Conservation (phyloP, 2,329 filamentous ascomycete species). For the Stenocarpella maydis region DNA sequence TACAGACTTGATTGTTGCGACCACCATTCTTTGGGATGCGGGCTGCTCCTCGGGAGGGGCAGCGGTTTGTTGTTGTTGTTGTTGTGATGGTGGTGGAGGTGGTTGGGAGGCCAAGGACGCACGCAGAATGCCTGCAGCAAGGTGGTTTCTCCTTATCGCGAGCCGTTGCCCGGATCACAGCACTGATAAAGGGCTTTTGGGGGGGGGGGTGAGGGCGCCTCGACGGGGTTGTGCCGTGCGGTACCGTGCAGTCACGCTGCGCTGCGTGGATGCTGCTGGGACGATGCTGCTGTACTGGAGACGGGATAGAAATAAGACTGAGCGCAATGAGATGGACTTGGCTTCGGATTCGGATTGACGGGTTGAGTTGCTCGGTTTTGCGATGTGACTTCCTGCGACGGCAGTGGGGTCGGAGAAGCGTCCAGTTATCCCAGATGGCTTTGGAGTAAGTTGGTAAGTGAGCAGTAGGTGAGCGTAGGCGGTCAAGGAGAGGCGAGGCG, state of each 20-base stretch:
- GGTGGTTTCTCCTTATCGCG: constrained; percentile 34
- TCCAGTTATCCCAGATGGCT: constrained; percentile 20
- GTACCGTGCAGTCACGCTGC: constrained; percentile 4
- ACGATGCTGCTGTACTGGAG: neutral
- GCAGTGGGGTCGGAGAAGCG: constrained; percentile 16
- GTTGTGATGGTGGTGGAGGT: neutral
- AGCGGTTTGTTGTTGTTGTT: constrained; percentile 34
- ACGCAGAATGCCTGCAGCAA: constrained; percentile 32
- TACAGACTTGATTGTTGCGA: constrained; percentile 71
- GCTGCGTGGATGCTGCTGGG: neutral
- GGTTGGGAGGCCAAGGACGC: constrained; percentile 31
- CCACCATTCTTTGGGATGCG: constrained; percentile 61
- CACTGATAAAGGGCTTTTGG: constrained; percentile 28
- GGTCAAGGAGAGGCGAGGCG: constrained; percentile 23
- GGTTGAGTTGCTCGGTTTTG: constrained; percentile 15
- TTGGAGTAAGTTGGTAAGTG: neutral
- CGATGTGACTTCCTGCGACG: constrained; percentile 14
- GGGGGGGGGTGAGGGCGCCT: constrained; percentile 12
- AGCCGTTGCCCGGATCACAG: constrained; percentile 31
- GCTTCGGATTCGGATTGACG: constrained; percentile 14
- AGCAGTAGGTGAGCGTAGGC: constrained; percentile 18
- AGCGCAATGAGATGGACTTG: constrained; percentile 15
- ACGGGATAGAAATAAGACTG: neutral
- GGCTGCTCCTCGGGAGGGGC: constrained; percentile 50
- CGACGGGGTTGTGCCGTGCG: constrained; percentile 17